These are phyloP conservation scores for Verticillium nubilum DNA, from an alignment of 2,329 filamentous ascomycete genomes.

Conservation along the genomic window DNA sequence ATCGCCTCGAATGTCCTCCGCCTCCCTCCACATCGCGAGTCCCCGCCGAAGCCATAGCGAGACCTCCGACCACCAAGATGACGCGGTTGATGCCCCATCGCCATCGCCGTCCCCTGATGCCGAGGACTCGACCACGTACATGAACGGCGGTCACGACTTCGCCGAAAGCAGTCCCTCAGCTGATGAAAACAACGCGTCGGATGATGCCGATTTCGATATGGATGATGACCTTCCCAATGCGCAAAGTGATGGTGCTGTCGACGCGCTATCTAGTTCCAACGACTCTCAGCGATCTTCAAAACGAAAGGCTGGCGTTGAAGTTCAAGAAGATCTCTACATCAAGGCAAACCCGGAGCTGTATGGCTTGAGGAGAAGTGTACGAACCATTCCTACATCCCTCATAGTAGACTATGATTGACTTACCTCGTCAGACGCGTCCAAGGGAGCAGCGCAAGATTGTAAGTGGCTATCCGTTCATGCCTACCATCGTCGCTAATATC, in stretches of 20 bases:
- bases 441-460: conserved; percentile 54
- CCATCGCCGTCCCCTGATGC: conserved; percentile 35
- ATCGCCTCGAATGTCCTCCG: conserved; percentile 47
- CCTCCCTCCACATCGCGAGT: conserved; percentile 29
- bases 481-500: neutral
- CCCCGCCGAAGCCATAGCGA: conserved; percentile 65
- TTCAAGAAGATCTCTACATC: conserved; percentile 78
- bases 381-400: conserved; percentile 24
- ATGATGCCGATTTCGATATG: conserved; percentile 73
- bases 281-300: conserved; percentile 66
- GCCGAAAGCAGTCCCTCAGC: conserved; percentile 44
- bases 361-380: conserved; percentile 86
- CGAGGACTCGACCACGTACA: conserved; percentile 34
- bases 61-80: conserved; percentile 62
- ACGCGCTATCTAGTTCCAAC: conserved; percentile 62
- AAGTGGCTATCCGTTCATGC: conserved; percentile 20
- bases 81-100: conserved; percentile 44
- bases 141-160: conserved; percentile 30
- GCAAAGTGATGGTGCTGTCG: conserved; percentile 39
- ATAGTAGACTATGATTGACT: conserved; percentile 17
- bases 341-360: conserved; percentile 91
- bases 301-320: conserved; percentile 60
- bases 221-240: conserved; percentile 37
- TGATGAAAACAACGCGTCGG: conserved; percentile 48
- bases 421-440: conserved; percentile 43